Percentiles rank a stretch among this genome's conserved stretches.
phyloP scores from a whole-genome alignment of 2,329 filamentous ascomycete genomes.

The Coniochaeta ligniaria region DNA sequence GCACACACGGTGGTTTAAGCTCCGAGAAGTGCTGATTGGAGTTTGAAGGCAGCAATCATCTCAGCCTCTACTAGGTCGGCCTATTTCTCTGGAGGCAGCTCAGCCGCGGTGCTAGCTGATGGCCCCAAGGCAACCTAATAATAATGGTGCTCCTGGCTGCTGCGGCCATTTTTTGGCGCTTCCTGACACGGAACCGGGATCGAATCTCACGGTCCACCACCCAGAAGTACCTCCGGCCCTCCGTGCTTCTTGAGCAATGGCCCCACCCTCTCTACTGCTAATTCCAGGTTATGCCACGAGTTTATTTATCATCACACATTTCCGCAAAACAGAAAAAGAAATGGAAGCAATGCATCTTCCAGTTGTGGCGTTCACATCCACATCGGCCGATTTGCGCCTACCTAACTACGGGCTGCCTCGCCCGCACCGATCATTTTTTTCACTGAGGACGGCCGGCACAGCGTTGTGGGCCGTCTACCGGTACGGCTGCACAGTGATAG shows the following conservation, averaged over 20 bases:
- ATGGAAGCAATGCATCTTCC: too few species aligned
- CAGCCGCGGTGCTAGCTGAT: neutral
- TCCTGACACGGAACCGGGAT: neutral
- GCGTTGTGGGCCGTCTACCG: neutral
- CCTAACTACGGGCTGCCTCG: neutral
- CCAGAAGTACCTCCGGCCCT: slow-evolving; percentile 1
- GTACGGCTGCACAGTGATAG: neutral
- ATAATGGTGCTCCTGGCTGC: neutral
- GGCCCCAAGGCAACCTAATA: too few species aligned
- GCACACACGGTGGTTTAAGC: neutral
- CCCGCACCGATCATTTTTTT: neutral
- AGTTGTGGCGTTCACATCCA: too few species aligned
- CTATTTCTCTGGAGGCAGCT: neutral
- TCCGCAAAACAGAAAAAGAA: too few species aligned
- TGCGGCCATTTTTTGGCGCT: neutral
- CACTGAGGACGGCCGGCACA: neutral
- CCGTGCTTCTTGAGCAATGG: neutral
- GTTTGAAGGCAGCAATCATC: neutral
- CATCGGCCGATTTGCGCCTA: too few species aligned
- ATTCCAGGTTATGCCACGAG: neutral
- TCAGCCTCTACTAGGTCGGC: neutral
- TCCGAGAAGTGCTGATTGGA: neutral
- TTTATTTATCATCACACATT: too few species aligned
- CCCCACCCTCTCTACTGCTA: neutral
- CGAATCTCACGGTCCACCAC: neutral